Conservation (phyloP, 2,329 filamentous ascomycete species). For the Paraphoma chrysanthemicola region DNA sequence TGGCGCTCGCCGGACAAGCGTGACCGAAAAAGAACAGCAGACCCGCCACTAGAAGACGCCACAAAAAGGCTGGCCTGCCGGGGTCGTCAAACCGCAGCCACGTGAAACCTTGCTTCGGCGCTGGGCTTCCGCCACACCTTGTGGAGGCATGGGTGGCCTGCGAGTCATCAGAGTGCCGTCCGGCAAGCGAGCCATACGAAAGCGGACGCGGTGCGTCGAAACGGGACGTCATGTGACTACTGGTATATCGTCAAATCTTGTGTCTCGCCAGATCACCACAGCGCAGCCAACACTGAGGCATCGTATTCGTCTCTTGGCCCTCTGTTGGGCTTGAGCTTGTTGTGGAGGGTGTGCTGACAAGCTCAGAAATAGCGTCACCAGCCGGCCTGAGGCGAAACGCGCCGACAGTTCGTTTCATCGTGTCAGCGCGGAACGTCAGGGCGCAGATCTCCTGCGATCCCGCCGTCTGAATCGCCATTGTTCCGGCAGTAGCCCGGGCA, state of each 20-base stretch:
- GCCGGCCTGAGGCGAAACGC: slow-evolving; percentile 6
- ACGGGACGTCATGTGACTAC: slow-evolving; percentile 9
- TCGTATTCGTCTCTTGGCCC: neutral
- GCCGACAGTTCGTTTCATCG: slow-evolving; percentile 11
- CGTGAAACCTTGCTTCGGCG: slow-evolving; percentile 37
- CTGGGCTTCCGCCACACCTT: slow-evolving; percentile 25
- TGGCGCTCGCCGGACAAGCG: slow-evolving; percentile 20
- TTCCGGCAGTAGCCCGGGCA: neutral
- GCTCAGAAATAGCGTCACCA: slow-evolving; percentile 4
- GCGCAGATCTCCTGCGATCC: slow-evolving; percentile 7
- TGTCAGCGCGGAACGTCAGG: slow-evolving; percentile 6
- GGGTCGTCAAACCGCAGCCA: slow-evolving; percentile 33
- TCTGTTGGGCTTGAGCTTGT: slow-evolving; percentile 1
- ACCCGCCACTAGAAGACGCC: slow-evolving; percentile 36
- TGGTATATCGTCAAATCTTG: no score
- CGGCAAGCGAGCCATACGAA: slow-evolving; percentile 35
- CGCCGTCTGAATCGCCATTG: slow-evolving; percentile 3
- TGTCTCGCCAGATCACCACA: neutral
- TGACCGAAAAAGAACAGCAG: slow-evolving; percentile 30
- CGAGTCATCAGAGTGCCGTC: slow-evolving; percentile 40
- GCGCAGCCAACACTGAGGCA: neutral
- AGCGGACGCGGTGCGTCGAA: slow-evolving; percentile 9
- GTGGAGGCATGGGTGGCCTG: slow-evolving; percentile 40
- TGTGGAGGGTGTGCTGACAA: neutral
- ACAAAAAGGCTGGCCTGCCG: slow-evolving; percentile 31